Percentiles rank a stretch among this genome's conserved stretches.
Evolutionary conservation across 345 rosid genomes (phyloP).

Genomic region (Fremontodendron californicum): DNA sequence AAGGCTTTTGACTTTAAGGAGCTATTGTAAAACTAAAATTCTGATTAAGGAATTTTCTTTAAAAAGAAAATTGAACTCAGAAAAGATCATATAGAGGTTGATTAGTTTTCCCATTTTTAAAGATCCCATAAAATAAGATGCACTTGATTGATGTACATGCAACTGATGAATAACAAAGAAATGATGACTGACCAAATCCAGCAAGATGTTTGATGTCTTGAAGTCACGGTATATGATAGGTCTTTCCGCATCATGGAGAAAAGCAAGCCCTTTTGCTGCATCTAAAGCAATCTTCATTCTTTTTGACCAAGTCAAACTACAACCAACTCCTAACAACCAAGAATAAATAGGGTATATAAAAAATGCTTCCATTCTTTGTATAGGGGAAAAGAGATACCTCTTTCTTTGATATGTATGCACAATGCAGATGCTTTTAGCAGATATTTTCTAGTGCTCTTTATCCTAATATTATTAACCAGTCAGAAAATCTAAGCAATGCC

Average conservation of each 20-base stretch:
- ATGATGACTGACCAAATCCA: slow-evolving; percentile 57
- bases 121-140: background rate
- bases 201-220: slow-evolving; percentile 95
- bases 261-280: slow-evolving; percentile 93
- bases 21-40: background rate
- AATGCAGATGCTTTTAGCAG: background rate
- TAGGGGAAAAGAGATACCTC: background rate
- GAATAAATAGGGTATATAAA: slow-evolving; percentile 18
- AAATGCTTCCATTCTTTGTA: background rate
- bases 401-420: background rate
- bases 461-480: background rate
- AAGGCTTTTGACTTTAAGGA: slow-evolving; percentile 2
- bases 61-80: background rate
- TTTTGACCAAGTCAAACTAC: slow-evolving; percentile 87
- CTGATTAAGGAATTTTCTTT: background rate
- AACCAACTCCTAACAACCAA: slow-evolving; percentile 71
- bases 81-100: background rate
- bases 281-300: slow-evolving; percentile 93
- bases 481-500: background rate
- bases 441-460: background rate
- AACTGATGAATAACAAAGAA: slow-evolving; percentile 2
- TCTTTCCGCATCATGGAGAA: slow-evolving; percentile 92
- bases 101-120: background rate
- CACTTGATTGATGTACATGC: background rate
- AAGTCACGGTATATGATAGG: slow-evolving; percentile 93